Percentiles rank a stretch among this genome's conserved stretches.
Conservation (phyloP, 1,284 basidiomycete genomes). For the Coniferiporia sulphurascens region DNA sequence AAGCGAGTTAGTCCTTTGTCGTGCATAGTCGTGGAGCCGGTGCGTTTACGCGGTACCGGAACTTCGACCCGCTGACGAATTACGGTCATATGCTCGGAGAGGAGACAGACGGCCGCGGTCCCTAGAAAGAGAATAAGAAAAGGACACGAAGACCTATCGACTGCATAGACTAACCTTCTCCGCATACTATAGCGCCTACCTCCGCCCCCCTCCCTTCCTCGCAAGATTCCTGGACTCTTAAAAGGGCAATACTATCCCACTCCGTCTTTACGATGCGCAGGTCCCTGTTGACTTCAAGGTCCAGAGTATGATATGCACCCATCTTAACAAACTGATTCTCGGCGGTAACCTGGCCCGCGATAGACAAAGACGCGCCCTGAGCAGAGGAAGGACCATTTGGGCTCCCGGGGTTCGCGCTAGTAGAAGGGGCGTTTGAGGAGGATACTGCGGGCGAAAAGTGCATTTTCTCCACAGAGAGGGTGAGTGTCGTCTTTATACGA, state of each 20-base stretch:
- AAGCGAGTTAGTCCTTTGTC: constrained; percentile 86
- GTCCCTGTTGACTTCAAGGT: constrained; percentile 90
- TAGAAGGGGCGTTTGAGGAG: constrained; percentile 62
- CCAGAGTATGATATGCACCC: constrained; percentile 94
- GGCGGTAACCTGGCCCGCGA: constrained; percentile 83
- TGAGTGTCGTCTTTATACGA: constrained; percentile 82
- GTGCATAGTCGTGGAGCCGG: constrained; percentile 73
- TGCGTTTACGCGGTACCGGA: constrained; percentile 87
- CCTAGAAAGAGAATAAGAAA: constrained; percentile 40
- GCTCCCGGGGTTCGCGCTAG: constrained; percentile 34
- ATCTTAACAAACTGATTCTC: constrained; percentile 93
- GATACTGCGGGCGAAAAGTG: constrained; percentile 24
- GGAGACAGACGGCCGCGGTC: constrained; percentile 87
- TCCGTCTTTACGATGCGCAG: constrained; percentile 86
- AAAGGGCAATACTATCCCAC: constrained; percentile 89
- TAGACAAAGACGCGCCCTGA: constrained; percentile 64
- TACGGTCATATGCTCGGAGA: constrained; percentile 96
- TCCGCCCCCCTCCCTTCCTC: constrained; percentile 93
- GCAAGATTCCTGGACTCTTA: constrained; percentile 83
- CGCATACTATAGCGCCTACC: constrained; percentile 93
- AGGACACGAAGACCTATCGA: background rate
- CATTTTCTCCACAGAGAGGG: constrained; percentile 68
- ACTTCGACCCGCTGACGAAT: constrained; percentile 90
- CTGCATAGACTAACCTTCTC: constrained; percentile 56
- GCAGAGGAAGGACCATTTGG: constrained; percentile 40